Conservation (phyloP, 768 basidiomycete genomes). For the Xerocomellus dryophilus region DNA sequence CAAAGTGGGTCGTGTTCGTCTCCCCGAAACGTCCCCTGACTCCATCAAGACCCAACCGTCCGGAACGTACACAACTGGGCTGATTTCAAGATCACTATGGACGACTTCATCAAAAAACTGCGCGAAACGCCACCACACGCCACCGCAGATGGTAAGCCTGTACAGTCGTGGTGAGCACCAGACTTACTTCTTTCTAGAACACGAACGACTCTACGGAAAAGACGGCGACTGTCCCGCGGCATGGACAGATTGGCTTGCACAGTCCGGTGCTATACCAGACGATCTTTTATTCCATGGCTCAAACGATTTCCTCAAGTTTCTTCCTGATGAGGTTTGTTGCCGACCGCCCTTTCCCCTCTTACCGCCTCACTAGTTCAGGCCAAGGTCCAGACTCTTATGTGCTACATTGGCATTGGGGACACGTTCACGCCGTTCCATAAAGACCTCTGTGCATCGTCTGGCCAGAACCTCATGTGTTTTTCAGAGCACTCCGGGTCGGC, state of each 20-base stretch:
- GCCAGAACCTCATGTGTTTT: conserved; percentile 86
- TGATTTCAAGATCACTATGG: conserved; percentile 51
- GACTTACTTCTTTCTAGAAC: conserved; percentile 37
- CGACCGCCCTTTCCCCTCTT: not conserved
- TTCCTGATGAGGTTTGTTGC: conserved; percentile 49
- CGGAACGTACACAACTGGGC: conserved; percentile 60
- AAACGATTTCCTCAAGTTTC: conserved; percentile 56
- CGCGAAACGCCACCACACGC: conserved; percentile 36
- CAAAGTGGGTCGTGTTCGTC: conserved; percentile 17
- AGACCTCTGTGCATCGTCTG: conserved; percentile 79
- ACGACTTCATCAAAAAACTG: conserved; percentile 50
- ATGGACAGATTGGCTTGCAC: conserved; percentile 64
- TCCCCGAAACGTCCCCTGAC: conserved; percentile 4
- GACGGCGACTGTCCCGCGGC: conserved; percentile 64
- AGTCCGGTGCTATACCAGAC: conserved; percentile 47
- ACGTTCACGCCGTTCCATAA: conserved; percentile 86
- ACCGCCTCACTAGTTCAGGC: conserved; percentile 37
- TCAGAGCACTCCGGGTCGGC: conserved; percentile 69
- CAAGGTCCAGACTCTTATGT: conserved; percentile 77
- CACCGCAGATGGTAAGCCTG: conserved; percentile 37
- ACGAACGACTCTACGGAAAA: conserved; percentile 70
- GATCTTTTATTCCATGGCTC: conserved; percentile 49
- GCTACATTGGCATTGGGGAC: conserved; percentile 77
- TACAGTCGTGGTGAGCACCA: not conserved
- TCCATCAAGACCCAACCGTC: conserved; percentile 48